These are phyloP conservation scores for Halophytophthora batemanensis DNA, from an alignment of 352 stramenopile species.

Conservation along the genomic window DNA sequence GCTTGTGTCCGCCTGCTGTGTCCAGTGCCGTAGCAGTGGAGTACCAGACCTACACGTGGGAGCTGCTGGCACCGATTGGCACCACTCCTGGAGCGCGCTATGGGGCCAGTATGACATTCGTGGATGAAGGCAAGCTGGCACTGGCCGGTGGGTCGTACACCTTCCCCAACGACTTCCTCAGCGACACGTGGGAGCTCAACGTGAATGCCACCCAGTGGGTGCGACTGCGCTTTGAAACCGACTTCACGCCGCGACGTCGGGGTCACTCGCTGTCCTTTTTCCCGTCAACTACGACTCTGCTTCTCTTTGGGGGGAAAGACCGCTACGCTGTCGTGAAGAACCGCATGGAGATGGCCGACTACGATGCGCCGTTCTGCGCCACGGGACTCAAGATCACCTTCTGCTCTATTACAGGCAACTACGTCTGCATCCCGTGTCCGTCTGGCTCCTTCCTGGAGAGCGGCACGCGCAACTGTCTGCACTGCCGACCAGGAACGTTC, in stretches of 20 bases:
- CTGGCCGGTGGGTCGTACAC: constrained; percentile 62
- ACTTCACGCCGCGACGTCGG: constrained; percentile 47
- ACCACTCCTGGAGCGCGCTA: constrained; percentile 56
- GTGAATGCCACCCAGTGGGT: constrained; percentile 69
- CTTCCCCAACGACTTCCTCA: constrained; percentile 77
- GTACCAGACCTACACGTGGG: constrained; percentile 47
- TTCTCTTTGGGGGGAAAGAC: constrained; percentile 64
- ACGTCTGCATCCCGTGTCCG: constrained; percentile 65
- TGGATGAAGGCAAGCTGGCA: constrained; percentile 59
- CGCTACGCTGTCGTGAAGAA: constrained; percentile 57
- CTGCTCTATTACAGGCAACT: constrained; percentile 41
- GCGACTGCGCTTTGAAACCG: constrained; percentile 39
- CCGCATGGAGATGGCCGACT: constrained; percentile 47
- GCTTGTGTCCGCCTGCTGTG: constrained; percentile 36
- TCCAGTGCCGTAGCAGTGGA: constrained; percentile 28
- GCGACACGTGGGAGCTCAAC: constrained; percentile 70
- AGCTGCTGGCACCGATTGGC: constrained; percentile 43
- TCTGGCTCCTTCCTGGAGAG: constrained; percentile 53
- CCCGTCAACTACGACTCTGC: constrained; percentile 21
- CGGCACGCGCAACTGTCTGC: constrained; percentile 47
- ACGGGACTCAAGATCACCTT: constrained; percentile 51
- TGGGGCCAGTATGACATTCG: constrained; percentile 44
- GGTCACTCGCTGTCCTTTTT: constrained; percentile 56
- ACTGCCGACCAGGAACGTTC: constrained; percentile 44
- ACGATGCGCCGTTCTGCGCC: constrained; percentile 48